Percentiles rank a stretch among this genome's conserved stretches.
These are phyloP conservation scores for Colletotrichum spaethianum DNA, from an alignment of 2,329 filamentous ascomycete genomes.

Conservation along the genomic window DNA sequence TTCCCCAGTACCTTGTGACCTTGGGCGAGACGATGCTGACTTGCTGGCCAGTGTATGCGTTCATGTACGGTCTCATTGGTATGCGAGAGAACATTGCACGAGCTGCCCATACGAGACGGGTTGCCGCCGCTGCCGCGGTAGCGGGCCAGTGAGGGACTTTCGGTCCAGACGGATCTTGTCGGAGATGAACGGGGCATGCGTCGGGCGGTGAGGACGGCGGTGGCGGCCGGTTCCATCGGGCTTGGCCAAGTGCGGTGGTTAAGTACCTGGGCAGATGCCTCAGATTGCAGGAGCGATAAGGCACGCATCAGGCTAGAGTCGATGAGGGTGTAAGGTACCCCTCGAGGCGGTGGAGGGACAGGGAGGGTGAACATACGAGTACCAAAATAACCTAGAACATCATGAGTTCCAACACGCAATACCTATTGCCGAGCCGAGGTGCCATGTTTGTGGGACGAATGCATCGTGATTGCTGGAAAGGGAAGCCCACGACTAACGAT, in stretches of 20 bases:
- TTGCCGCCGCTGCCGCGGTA: slow-evolving; percentile 36
- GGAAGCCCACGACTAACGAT: slow-evolving; percentile 15
- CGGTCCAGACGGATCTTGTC: slow-evolving; percentile 40
- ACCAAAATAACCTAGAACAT: slow-evolving; percentile 38
- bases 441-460: slow-evolving; percentile 8
- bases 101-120: slow-evolving; percentile 34
- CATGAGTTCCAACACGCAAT: slow-evolving; percentile 33
- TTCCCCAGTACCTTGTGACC: slow-evolving; percentile 35
- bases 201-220: slow-evolving; percentile 41
- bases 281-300: slow-evolving; percentile 34
- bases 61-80: slow-evolving; percentile 64
- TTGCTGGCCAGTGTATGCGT: slow-evolving; percentile 57
- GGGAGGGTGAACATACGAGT: slow-evolving; percentile 33
- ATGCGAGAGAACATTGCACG: slow-evolving; percentile 59
- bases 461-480: slow-evolving; percentile 23
- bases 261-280: slow-evolving; percentile 28
- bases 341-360: slow-evolving; percentile 36
- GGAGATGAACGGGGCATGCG: slow-evolving; percentile 37
- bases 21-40: slow-evolving; percentile 21
- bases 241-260: slow-evolving; percentile 35
- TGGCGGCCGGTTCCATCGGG: slow-evolving; percentile 35
- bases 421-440: slow-evolving; percentile 30
- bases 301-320: slow-evolving; percentile 29
- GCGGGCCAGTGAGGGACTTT: slow-evolving; percentile 41
- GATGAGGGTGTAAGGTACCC: slow-evolving; percentile 9